A percentile compares a stretch with the other conserved stretches of the same genome.
Conservation (phyloP, 352 stramenopile species). For the Phytophthora ohioensis region DNA sequence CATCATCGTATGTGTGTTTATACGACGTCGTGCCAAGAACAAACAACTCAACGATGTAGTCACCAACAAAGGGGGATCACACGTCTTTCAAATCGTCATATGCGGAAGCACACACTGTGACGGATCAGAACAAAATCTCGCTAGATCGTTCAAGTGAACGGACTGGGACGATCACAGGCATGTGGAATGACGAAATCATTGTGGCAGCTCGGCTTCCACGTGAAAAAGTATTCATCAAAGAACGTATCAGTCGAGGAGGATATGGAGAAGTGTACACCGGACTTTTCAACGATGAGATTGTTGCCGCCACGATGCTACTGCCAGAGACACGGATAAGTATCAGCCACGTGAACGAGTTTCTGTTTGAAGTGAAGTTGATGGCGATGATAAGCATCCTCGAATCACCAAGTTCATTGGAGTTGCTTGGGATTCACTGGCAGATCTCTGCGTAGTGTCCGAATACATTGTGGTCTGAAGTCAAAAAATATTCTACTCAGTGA, state of each 20-base stretch:
- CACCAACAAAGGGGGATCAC: constrained; percentile 14
- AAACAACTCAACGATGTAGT: constrained; percentile 8
- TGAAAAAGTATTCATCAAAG: constrained; percentile 41
- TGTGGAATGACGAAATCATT: constrained; percentile 45
- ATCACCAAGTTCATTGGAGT: constrained; percentile 31
- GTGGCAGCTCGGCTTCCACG: constrained; percentile 45
- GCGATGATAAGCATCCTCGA: constrained; percentile 50
- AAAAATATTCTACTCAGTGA: constrained; percentile 24
- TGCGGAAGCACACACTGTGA: constrained; percentile 6
- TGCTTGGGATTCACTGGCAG: constrained; percentile 25
- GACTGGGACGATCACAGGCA: constrained; percentile 21
- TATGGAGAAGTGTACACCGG: constrained; percentile 47
- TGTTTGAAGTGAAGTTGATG: constrained; percentile 65
- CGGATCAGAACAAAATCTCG: constrained; percentile 4
- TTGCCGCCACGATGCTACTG: constrained; percentile 47
- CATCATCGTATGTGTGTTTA: constrained; percentile 1
- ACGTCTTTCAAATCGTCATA: constrained; percentile 16
- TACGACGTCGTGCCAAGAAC: not conserved
- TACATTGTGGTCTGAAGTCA: constrained; percentile 30
- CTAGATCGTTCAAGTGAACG: constrained; percentile 10
- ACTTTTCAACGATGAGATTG: constrained; percentile 36
- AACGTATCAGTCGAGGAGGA: constrained; percentile 37
- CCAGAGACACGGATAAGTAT: constrained; percentile 38
- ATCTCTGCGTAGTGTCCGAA: constrained; percentile 27
- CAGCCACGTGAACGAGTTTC: constrained; percentile 52